These are phyloP conservation scores for Corylus americana DNA, from an alignment of 306 rosid species.

Conservation along the genomic window DNA sequence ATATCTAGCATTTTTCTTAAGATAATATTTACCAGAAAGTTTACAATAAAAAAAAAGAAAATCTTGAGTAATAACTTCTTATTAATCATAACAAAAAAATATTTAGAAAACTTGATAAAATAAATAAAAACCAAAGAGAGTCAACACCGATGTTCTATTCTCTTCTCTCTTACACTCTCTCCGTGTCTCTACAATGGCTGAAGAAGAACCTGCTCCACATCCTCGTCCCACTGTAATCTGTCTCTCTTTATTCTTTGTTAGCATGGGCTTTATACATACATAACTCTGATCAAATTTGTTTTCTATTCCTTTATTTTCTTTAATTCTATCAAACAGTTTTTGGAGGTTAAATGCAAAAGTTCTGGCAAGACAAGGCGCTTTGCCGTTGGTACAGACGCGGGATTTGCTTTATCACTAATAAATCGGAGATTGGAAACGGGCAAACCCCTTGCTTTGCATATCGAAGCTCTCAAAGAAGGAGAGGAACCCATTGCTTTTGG, in stretches of 20 bases:
- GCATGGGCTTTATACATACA: not conserved
- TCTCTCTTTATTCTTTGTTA: not conserved
- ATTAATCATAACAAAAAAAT: too few species aligned
- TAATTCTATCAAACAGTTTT: conserved; percentile 31
- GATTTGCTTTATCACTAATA: conserved; percentile 56
- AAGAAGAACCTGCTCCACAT: conserved; percentile 7
- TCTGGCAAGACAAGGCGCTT: conserved; percentile 71
- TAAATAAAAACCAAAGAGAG: not conserved
- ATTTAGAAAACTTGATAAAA: too few species aligned
- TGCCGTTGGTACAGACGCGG: conserved; percentile 66
- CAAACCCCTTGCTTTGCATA: conserved; percentile 39
- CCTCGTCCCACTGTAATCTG: conserved; percentile 13
- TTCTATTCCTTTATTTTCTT: conserved; percentile 6
- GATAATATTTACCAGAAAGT: too few species aligned
- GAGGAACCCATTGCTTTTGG: conserved; percentile 81
- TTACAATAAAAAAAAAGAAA: too few species aligned
- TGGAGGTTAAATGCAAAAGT: conserved; percentile 63
- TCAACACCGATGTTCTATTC: not conserved
- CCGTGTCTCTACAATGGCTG: conserved; percentile 7
- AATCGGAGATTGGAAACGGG: conserved; percentile 45
- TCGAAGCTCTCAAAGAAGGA: conserved; percentile 65
- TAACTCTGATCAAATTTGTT: not conserved
- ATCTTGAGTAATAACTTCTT: too few species aligned
- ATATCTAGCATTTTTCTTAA: too few species aligned
- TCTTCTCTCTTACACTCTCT: not conserved